Evolutionary conservation across 2,329 filamentous ascomycete genomes (phyloP).

Genomic region (Microascus cirrosus): DNA sequence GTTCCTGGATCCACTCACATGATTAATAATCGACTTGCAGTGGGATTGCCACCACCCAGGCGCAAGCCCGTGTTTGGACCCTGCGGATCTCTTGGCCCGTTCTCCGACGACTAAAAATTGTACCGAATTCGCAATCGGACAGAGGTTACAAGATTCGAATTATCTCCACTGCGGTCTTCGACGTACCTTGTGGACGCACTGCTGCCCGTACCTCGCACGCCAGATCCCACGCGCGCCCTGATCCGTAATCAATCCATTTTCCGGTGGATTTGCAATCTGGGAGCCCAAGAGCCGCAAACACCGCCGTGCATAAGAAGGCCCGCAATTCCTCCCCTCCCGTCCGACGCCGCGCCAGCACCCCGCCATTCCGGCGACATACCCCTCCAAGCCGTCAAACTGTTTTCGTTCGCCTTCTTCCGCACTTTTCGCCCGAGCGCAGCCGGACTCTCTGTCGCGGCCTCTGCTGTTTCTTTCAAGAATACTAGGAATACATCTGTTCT

Average conservation of each 20-base stretch:
- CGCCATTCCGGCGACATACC: neutral
- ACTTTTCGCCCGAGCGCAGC: conserved; percentile 64
- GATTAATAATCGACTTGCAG: neutral
- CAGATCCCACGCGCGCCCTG: neutral
- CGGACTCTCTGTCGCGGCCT: conserved; percentile 62
- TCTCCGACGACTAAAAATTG: neutral
- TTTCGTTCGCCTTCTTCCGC: conserved; percentile 70
- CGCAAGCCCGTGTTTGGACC: neutral
- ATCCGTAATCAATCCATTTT: neutral
- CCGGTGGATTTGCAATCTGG: neutral
- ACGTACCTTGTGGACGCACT: neutral
- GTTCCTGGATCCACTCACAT: neutral
- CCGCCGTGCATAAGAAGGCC: neutral
- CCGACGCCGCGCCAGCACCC: neutral
- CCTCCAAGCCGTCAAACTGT: conserved; percentile 65
- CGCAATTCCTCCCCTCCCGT: neutral
- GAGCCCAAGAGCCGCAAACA: neutral
- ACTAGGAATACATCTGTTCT: conserved; percentile 24
- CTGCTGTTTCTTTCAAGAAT: conserved; percentile 48
- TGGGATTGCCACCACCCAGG: neutral
- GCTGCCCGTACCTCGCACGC: neutral
- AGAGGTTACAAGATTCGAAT: neutral
- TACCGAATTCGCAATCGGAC: neutral
- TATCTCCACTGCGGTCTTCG: too few relatives aligned
- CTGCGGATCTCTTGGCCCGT: neutral